These are phyloP conservation scores for Marchantia polymorpha DNA, from an alignment of 225 moss, liverwort and hornwort species.

Conservation along the genomic window DNA sequence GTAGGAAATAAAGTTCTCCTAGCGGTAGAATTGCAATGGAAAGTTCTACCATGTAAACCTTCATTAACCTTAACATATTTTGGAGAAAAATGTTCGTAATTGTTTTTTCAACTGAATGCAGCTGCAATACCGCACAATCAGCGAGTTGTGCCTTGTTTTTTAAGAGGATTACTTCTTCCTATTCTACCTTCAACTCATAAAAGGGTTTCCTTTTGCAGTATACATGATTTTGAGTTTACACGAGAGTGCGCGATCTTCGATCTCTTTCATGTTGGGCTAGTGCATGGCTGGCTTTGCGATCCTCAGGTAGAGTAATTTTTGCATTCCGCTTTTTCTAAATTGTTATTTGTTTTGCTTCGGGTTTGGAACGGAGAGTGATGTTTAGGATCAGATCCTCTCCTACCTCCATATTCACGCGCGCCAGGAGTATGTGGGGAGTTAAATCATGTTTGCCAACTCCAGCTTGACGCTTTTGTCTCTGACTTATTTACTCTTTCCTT, in stretches of 20 bases:
- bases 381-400: neutral
- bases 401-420: too few species aligned
- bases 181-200: constrained; percentile 24
- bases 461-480: too few species aligned
- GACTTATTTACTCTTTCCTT: too few species aligned
- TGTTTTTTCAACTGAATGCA: too few species aligned
- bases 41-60: too few species aligned
- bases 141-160: neutral
- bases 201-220: constrained; percentile 63
- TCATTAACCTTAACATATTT: too few species aligned
- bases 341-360: neutral
- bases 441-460: too few species aligned
- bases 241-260: constrained; percentile 96
- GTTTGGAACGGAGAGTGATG: neutral
- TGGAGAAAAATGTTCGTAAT: too few species aligned
- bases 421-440: too few species aligned
- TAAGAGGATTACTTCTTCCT: neutral
- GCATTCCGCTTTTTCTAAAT: neutral
- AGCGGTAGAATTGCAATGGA: too few species aligned
- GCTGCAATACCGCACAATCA: too few species aligned
- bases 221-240: constrained; percentile 98
- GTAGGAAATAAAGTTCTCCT: too few species aligned
- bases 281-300: constrained; percentile 99
- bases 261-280: constrained; percentile 94
- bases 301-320: constrained; percentile 57